Base-by-base conservation (phyloP, 2,329 filamentous ascomycete genomes). In the Fusarium tricinctum region DNA sequence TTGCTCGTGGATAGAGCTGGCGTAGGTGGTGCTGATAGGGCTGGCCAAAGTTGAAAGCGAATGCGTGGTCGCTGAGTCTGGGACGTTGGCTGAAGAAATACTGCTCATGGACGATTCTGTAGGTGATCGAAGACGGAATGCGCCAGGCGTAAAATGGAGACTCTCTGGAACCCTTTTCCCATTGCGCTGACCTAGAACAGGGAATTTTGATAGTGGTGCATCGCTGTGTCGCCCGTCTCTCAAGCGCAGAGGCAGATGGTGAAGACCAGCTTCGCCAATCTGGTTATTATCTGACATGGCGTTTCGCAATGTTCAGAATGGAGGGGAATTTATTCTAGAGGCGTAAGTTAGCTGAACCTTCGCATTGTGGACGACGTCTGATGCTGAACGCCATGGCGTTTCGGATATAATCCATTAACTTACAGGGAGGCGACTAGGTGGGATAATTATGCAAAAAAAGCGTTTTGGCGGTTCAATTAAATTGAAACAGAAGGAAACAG, bases 31-130 rank as follows among this genome's bases (percentile, higher is more conserved):
- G 54, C 78, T 80, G 48, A 79, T 73, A 8, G 78, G 78, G 22
- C 77, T 79, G 3, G 77, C 77, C 20, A 80, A 67, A 0, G 76
- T 78, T 4, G 78, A 79, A 4, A 75, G 68, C 2, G 79, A 81
- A 39, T 74, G 78, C 0, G 76, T 78, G 2, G 80, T 81, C 6
- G 78, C 79, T 7, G 79, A 80, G 58, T 81, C 80, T 1, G 77
- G 78, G 4, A 80, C 58, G 38, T 78, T 76, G 6, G 77, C 78
- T 3, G 79, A 81, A 8, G 75, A 79, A 44, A 79, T 71, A 47
- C 78, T 80, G 64, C 78, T 80, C 64, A 79, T 76, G 1, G 79
- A 80, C 3, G 78, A 80, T 10, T 76, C 75, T 0, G 79, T 80
- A 0, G 78, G 77, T 2, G 79, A 81, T 14, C 79, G 76, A 23